phyloP scores from a whole-genome alignment of 129 eudicot species.

The Saposhnikovia divaricata region DNA sequence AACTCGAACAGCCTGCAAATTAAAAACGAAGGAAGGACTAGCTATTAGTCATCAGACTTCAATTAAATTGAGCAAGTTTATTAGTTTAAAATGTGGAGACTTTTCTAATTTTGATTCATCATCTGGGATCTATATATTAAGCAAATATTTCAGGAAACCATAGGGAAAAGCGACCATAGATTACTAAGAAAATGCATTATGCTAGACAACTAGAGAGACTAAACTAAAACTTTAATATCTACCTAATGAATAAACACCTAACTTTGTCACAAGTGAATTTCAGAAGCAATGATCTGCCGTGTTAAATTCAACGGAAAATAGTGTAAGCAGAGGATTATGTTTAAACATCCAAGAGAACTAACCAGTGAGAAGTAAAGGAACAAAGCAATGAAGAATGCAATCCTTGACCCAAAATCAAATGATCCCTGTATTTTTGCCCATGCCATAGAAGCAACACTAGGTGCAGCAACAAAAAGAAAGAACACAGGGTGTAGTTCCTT shows the following conservation, averaged over 20 bases:
- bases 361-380: slow-evolving; percentile 74
- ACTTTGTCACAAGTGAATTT: background rate
- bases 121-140: background rate
- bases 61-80: background rate
- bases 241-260: background rate
- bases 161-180: too few species aligned
- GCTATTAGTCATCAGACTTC: background rate
- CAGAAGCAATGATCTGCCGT: background rate
- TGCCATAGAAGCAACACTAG: slow-evolving; percentile 89
- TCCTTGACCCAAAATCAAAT: slow-evolving; percentile 56
- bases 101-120: background rate
- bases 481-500: slow-evolving; percentile 95
- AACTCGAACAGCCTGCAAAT: slow-evolving; percentile 63
- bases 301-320: background rate
- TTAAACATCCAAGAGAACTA: background rate
- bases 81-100: background rate
- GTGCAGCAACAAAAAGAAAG: slow-evolving; percentile 84
- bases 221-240: background rate
- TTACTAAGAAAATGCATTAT: background rate
- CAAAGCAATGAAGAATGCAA: slow-evolving; percentile 75
- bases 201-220: background rate
- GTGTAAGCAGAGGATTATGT: background rate
- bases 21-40: background rate
- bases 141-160: too few species aligned
- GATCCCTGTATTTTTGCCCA: slow-evolving; percentile 84